A percentile compares a stretch with the other conserved stretches of the same genome.
Evolutionary conservation across 1,139 yeast genomes (phyloP).

Genomic region (Suhomyces wounanorum): DNA sequence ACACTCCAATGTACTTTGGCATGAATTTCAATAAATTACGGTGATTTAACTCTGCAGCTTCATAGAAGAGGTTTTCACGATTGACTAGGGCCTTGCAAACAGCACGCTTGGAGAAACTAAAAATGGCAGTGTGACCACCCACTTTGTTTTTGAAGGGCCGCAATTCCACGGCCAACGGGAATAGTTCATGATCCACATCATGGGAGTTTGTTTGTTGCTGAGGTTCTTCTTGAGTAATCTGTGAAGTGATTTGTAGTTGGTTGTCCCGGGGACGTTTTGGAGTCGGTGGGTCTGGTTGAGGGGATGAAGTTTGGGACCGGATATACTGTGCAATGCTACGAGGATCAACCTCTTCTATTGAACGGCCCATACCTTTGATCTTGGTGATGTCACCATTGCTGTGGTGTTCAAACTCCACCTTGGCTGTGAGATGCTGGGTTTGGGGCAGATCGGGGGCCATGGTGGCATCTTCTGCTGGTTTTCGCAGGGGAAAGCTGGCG

Average conservation of each 20-base stretch:
- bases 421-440: slow-evolving; percentile 40
- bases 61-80: slow-evolving; percentile 90
- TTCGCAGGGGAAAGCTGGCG: not conserved
- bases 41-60: slow-evolving; percentile 75
- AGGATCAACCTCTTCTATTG: slow-evolving; percentile 8
- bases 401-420: slow-evolving; percentile 39
- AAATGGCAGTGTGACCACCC: slow-evolving; percentile 98
- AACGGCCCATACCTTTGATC: slow-evolving; percentile 15
- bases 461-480: not conserved
- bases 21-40: slow-evolving; percentile 76
- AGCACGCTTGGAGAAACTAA: slow-evolving; percentile 85
- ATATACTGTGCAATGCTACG: slow-evolving; percentile 8
- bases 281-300: slow-evolving; percentile 1
- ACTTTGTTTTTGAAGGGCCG: slow-evolving; percentile 90
- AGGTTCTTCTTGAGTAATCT: not conserved
- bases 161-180: slow-evolving; percentile 77
- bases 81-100: slow-evolving; percentile 94
- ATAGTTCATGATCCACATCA: slow-evolving; percentile 28
- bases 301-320: slow-evolving; percentile 7
- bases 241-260: not conserved
- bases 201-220: not conserved
- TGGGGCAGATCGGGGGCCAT: slow-evolving; percentile 7
- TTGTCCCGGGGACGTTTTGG: not conserved
- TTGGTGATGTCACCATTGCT: slow-evolving; percentile 34
- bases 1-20: slow-evolving; percentile 93